A percentile compares a stretch with the other conserved stretches of the same genome.
Conservation (phyloP, 352 stramenopile genomes). For the Phytophthora colocasiae region DNA sequence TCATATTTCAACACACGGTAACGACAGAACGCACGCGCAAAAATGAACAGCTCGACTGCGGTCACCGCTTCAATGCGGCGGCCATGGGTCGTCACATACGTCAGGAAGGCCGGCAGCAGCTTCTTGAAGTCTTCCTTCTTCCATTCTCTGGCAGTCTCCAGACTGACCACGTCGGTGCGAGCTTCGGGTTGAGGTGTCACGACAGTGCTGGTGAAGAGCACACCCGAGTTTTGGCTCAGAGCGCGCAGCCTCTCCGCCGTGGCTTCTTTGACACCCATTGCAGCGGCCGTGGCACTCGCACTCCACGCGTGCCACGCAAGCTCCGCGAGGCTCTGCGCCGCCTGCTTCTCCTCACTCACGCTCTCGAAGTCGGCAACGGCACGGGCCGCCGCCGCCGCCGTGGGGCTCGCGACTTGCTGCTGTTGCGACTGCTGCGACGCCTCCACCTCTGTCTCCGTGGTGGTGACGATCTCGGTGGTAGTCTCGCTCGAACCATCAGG, state of each 20-base stretch:
- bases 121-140: conserved; percentile 43
- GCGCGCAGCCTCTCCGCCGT: conserved; percentile 17
- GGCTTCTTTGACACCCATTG: conserved; percentile 35
- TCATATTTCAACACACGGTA: conserved; percentile 37
- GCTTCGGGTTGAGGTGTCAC: conserved; percentile 18
- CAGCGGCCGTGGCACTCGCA: conserved; percentile 32
- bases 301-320: conserved; percentile 44
- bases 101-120: conserved; percentile 43
- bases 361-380: conserved; percentile 43
- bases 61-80: conserved; percentile 43
- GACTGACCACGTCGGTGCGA: conserved; percentile 6
- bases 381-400: conserved; percentile 20
- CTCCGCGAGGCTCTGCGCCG: conserved; percentile 26
- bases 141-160: conserved; percentile 16
- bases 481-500: conserved; percentile 37
- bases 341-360: conserved; percentile 39
- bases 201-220: conserved; percentile 42
- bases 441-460: conserved; percentile 30
- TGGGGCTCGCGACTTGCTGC: conserved; percentile 21
- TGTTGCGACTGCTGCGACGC: conserved; percentile 19
- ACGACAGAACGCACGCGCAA: conserved; percentile 52
- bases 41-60: conserved; percentile 47
- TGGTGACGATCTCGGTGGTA: conserved; percentile 37
- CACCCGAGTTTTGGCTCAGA: conserved; percentile 28
- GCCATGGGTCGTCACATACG: conserved; percentile 39